These are phyloP conservation scores for Coemansia sp. DNA, from an alignment of 371 early-diverging fungal genomes.

Conservation along the genomic window DNA sequence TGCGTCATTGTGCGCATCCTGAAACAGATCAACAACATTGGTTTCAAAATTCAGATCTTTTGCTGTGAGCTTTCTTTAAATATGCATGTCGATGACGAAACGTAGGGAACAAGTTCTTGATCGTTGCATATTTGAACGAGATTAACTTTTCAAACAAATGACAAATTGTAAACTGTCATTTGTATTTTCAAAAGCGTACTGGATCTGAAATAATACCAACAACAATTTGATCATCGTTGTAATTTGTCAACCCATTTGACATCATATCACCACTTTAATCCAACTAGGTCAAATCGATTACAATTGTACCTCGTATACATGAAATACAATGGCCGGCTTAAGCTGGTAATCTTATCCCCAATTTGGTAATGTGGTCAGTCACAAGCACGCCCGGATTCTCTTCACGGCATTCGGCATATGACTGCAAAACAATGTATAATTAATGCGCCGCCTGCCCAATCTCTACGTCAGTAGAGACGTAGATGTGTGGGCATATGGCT, in stretches of 20 bases:
- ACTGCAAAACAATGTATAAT: constrained; percentile 9
- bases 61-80: background rate
- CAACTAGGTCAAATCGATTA: background rate
- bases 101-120: too few species aligned
- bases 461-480: background rate
- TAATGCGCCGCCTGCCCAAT: constrained; percentile 10
- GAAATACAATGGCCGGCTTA: background rate
- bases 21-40: background rate
- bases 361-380: background rate
- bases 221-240: too few species aligned
- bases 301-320: background rate
- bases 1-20: background rate
- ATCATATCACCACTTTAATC: too few species aligned
- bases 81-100: too few species aligned
- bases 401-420: background rate
- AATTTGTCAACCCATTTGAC: too few species aligned
- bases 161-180: too few species aligned
- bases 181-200: too few species aligned
- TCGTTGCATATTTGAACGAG: too few species aligned
- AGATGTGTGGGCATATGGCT: background rate
- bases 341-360: background rate
- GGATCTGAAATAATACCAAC: too few species aligned
- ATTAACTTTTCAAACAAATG: too few species aligned
- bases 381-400: background rate
- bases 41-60: background rate